phyloP scores from a whole-genome alignment of 768 basidiomycete species.

The Xerocomellus intermedius region DNA sequence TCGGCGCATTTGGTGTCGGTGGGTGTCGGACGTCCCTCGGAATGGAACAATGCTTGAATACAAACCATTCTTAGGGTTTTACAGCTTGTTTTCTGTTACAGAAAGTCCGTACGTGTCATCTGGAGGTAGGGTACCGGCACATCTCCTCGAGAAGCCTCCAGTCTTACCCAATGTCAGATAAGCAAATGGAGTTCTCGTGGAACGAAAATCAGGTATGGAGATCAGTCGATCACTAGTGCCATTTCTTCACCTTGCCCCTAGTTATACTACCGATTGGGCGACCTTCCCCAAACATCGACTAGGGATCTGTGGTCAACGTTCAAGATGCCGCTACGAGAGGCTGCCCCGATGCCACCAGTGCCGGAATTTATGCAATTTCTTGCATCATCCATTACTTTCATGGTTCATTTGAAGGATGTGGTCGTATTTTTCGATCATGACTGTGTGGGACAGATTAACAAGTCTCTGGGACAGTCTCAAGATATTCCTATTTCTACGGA shows the following conservation, averaged over 20 bases:
- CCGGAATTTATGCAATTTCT: slow-evolving; percentile 91
- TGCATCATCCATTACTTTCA: slow-evolving; percentile 88
- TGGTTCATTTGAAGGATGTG: slow-evolving; percentile 70
- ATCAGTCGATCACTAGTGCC: background rate
- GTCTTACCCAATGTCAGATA: background rate
- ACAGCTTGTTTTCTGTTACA: slow-evolving; percentile 75
- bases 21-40: background rate
- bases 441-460: slow-evolving; percentile 59
- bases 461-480: slow-evolving; percentile 51
- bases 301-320: slow-evolving; percentile 73
- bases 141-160: background rate
- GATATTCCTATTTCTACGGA: slow-evolving; percentile 49
- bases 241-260: background rate
- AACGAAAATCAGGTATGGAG: background rate
- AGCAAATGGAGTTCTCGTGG: background rate
- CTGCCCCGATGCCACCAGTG: slow-evolving; percentile 66
- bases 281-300: background rate
- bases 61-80: slow-evolving; percentile 51
- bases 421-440: slow-evolving; percentile 77
- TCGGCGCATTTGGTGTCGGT: slow-evolving; percentile 4
- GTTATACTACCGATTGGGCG: background rate
- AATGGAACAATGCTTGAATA: background rate
- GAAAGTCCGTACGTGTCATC: slow-evolving; percentile 78
- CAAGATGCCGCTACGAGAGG: slow-evolving; percentile 79
- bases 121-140: slow-evolving; percentile 44